A percentile compares a stretch with the other conserved stretches of the same genome.
These are phyloP conservation scores for Dothistroma pini DNA, from an alignment of 2,329 filamentous ascomycete genomes.

Conservation along the genomic window DNA sequence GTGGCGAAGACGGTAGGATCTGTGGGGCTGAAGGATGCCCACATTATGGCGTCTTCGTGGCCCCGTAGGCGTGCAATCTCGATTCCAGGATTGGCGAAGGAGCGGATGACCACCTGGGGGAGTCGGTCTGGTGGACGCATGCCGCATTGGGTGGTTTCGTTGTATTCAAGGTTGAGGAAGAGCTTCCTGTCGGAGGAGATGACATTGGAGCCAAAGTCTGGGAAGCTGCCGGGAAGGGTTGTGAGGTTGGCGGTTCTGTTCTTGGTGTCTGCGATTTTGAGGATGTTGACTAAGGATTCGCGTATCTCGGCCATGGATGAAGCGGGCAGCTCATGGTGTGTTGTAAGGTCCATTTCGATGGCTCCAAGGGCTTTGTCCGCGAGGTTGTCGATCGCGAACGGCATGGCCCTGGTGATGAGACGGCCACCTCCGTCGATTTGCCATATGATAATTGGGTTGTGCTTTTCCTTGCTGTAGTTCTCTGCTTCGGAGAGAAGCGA, in stretches of 20 bases:
- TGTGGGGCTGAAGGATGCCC: constrained; percentile 19
- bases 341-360: constrained; percentile 12
- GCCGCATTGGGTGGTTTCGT: constrained; percentile 14
- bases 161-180: constrained; percentile 10
- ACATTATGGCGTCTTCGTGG: constrained; percentile 22
- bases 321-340: constrained; percentile 12
- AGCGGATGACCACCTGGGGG: constrained; percentile 16
- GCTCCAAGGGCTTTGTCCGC: constrained; percentile 14
- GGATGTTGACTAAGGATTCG: constrained; percentile 3
- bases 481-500: constrained; percentile 11
- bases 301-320: constrained; percentile 7
- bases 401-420: constrained; percentile 8
- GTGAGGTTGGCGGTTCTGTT: constrained; percentile 7
- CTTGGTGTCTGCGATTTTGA: constrained; percentile 12
- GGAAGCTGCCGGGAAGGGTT: constrained; percentile 8
- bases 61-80: constrained; percentile 10
- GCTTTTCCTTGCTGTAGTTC: not conserved
- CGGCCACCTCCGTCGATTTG: constrained; percentile 12
- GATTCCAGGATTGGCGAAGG: not conserved
- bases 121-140: constrained; percentile 11
- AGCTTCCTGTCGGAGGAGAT: constrained; percentile 10
- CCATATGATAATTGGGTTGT: constrained; percentile 13
- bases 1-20: constrained; percentile 18
- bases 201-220: constrained; percentile 8
- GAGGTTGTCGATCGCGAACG: constrained; percentile 13